Base-by-base conservation (phyloP, 805 yeast genomes). In the Priceomyces haplophilus region DNA sequence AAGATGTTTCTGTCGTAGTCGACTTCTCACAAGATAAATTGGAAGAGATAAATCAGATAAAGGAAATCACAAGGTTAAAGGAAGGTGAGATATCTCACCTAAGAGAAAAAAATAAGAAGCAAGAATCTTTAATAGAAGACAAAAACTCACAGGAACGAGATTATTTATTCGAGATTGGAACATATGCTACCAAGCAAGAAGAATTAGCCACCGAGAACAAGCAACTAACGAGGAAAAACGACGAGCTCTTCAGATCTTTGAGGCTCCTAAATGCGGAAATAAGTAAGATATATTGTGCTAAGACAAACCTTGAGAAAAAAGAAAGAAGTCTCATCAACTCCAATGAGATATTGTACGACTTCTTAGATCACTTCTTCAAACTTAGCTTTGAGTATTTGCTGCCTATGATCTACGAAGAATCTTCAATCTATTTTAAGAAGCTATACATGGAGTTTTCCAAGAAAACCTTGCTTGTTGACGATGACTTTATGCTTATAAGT, bases 261-360 rank as follows among this genome's bases (percentile, higher is more conserved):
- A 31, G 27, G 12, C 13, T 19, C 7, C 40, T 41, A n/a, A 30
- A 40, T 7, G 25, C 35, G 12, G 41, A 44, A 13, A 29, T 41
- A 11, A 38, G 41, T 20, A 35, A 38, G 18, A 17, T 40, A 8
- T 36, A 38, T 4, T 15, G 20, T 7, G 32, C 21, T 10, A 35
- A 70, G 42, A 78, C 78, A 3, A 51, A 64, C n/a, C 51, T 67
- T 13, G 55, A 72, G 41, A 60, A 58, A 44, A 60, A 59, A 24
- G 43, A 74, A 7, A 58, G 65, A 30, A 62, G 60, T 44, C 55
- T 74, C 2, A 58, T 65, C 33, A 62, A 61, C 48, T 47, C 72
- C n/a, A 68, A 69, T 12, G 55, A 48, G 21, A 16, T 32, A 12
- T 34, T 56, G 4, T 25, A 15, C 5, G 38, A 47, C 13, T 21